Evolutionary conservation across 2,329 filamentous ascomycete species (phyloP).

Genomic region (Chalaropsis thielavioides): DNA sequence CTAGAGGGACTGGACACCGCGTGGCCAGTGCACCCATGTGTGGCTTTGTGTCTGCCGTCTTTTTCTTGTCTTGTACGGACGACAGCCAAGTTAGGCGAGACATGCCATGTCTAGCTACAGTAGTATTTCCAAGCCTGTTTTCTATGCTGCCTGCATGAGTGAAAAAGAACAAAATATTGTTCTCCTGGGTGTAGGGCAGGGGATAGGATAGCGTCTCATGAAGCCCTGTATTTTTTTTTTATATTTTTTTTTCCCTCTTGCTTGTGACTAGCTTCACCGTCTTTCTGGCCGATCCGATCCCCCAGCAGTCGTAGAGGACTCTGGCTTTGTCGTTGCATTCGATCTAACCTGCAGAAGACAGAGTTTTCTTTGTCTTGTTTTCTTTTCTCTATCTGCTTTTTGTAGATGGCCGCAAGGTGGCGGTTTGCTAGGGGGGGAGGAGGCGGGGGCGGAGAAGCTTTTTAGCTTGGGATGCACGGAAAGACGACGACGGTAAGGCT

Average conservation of each 20-base stretch:
- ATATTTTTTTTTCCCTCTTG: not conserved
- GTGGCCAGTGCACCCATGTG: not conserved
- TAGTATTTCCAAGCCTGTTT: not conserved
- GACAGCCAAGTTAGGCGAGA: no score
- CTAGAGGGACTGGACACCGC: not conserved
- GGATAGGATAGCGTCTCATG: not conserved
- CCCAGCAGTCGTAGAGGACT: not conserved
- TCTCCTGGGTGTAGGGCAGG: constrained; percentile 1
- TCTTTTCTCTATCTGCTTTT: no score
- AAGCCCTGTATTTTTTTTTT: not conserved
- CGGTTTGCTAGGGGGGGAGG: not conserved
- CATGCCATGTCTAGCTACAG: not conserved
- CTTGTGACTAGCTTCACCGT: not conserved
- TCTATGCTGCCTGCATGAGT: not conserved
- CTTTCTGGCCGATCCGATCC: not conserved
- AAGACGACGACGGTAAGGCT: not conserved
- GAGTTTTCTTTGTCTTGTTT: not conserved
- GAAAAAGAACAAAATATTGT: not conserved
- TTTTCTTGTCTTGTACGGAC: not conserved
- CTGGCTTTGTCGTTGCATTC: not conserved
- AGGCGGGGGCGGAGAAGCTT: not conserved
- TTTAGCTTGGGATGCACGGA: not conserved
- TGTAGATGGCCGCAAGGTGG: not conserved
- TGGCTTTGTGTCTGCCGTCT: not conserved
- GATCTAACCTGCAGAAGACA: no score